These are phyloP conservation scores for Diaporthe sp. DNA, from an alignment of 2,329 filamentous ascomycete species.

Conservation along the genomic window DNA sequence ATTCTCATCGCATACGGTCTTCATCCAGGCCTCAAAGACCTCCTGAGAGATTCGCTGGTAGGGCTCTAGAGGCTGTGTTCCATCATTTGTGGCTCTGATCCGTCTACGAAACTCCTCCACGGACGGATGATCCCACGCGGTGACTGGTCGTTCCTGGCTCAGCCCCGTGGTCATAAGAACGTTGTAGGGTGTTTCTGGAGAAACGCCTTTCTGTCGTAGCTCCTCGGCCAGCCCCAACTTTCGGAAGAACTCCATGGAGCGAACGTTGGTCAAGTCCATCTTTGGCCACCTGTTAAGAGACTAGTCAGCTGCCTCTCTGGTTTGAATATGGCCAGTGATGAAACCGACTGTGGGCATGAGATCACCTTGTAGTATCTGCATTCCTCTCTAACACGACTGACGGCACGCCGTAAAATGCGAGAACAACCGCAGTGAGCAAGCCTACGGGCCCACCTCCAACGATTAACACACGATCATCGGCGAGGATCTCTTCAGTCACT, in stretches of 20 bases:
- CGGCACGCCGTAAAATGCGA: slow-evolving; percentile 1
- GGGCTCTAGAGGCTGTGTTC: slow-evolving; percentile 44
- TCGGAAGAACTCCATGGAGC: slow-evolving; percentile 48
- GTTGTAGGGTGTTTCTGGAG: slow-evolving; percentile 34
- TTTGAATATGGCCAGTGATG: too few species aligned
- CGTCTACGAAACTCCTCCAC: slow-evolving; percentile 36
- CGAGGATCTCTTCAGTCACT: background rate
- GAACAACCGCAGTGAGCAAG: background rate
- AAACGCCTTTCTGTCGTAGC: slow-evolving; percentile 36
- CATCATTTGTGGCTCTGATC: slow-evolving; percentile 45
- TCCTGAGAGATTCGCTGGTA: slow-evolving; percentile 46
- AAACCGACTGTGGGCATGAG: too few species aligned
- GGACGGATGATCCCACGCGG: slow-evolving; percentile 34
- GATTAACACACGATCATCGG: slow-evolving; percentile 6
- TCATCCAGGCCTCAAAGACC: slow-evolving; percentile 48
- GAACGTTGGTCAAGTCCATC: slow-evolving; percentile 49
- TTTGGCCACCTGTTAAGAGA: slow-evolving; percentile 45
- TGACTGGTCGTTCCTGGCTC: slow-evolving; percentile 5
- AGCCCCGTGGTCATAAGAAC: slow-evolving; percentile 38
- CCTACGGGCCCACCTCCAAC: slow-evolving; percentile 23
- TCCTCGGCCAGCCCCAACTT: slow-evolving; percentile 43
- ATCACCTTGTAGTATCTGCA: background rate
- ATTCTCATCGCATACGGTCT: slow-evolving; percentile 37
- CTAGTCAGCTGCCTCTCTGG: too few species aligned
- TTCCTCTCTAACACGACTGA: slow-evolving; percentile 19